phyloP scores from a whole-genome alignment of 495 filamentous ascomycete species.

The Beverwykella pulmonaria region DNA sequence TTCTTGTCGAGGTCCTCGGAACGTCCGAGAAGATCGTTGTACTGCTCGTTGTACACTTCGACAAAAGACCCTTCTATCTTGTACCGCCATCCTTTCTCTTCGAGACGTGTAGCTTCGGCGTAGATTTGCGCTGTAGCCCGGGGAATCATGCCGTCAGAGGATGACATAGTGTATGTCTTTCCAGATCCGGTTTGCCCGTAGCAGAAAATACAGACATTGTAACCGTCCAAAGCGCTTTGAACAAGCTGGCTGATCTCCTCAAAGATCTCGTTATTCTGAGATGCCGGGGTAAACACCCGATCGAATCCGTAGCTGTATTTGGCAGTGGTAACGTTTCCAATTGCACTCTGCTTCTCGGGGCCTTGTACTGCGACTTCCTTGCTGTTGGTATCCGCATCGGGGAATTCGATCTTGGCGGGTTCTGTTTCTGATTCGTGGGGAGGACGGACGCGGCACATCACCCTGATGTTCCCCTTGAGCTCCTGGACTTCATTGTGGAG shows the following conservation, averaged over 20 bases:
- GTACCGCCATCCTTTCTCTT: conserved; percentile 93
- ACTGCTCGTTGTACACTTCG: conserved; percentile 98
- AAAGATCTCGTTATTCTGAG: conserved; percentile 85
- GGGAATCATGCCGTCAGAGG: conserved; percentile 91
- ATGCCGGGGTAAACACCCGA: conserved; percentile 79
- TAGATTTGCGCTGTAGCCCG: conserved; percentile 91
- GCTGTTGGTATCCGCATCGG: conserved; percentile 73
- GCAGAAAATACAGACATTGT: conserved; percentile 99
- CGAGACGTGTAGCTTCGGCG: conserved; percentile 74
- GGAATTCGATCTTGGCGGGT: conserved; percentile 70
- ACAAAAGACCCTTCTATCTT: conserved; percentile 93
- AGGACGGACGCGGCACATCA: conserved; percentile 96
- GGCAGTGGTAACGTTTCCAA: conserved; percentile 73
- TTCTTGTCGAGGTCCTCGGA: conserved; percentile 77
- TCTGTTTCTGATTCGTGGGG: conserved; percentile 59
- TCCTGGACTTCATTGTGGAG: conserved; percentile 98
- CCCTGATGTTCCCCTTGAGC: conserved; percentile 97
- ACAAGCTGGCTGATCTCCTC: conserved; percentile 97
- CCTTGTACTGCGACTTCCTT: conserved; percentile 85
- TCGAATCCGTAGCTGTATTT: conserved; percentile 89
- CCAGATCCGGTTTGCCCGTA: conserved; percentile 98
- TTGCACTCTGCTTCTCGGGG: conserved; percentile 77
- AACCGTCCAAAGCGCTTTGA: conserved; percentile 93
- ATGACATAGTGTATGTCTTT: conserved; percentile 97
- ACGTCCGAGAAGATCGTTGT: conserved; percentile 87